phyloP scores from a whole-genome alignment of 805 yeast genomes.

The Peterozyma xylosa region DNA sequence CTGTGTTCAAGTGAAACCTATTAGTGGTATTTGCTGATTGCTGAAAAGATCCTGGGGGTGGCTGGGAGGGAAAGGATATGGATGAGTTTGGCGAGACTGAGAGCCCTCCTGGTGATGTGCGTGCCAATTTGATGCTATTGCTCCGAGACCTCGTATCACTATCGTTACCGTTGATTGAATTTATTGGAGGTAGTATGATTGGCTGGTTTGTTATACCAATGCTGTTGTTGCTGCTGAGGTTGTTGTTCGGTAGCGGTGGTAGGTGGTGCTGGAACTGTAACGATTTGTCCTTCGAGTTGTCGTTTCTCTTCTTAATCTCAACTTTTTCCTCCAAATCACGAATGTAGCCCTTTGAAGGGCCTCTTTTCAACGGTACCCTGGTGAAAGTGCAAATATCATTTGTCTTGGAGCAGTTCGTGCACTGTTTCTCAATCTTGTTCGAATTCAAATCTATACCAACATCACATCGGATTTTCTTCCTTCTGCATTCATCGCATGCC shows the following conservation, averaged over 20 bases:
- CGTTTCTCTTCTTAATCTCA: slow-evolving; percentile 13
- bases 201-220: not conserved
- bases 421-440: slow-evolving; percentile 40
- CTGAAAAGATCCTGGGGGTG: not conserved
- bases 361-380: slow-evolving; percentile 67
- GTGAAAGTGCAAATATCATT: slow-evolving; percentile 61
- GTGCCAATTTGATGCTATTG: too few species aligned
- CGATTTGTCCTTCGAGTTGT: not conserved
- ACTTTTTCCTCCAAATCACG: slow-evolving; percentile 31
- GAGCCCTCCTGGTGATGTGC: not conserved
- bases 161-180: too few species aligned
- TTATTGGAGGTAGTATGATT: not conserved
- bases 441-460: slow-evolving; percentile 41
- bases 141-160: too few species aligned
- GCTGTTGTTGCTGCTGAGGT: not conserved
- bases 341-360: slow-evolving; percentile 71
- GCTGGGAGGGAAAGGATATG: not conserved
- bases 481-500: slow-evolving; percentile 76
- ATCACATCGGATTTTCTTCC: slow-evolving; percentile 67
- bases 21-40: too few species aligned
- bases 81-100: not conserved
- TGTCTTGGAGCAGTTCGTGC: slow-evolving; percentile 57
- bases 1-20: slow-evolving; percentile 4
- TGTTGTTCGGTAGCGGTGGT: slow-evolving; percentile 5
- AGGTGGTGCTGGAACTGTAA: slow-evolving; percentile 4